Evolutionary conservation across 2,329 filamentous ascomycete genomes (phyloP).

Genomic region (Verticillium zaregamsianum): DNA sequence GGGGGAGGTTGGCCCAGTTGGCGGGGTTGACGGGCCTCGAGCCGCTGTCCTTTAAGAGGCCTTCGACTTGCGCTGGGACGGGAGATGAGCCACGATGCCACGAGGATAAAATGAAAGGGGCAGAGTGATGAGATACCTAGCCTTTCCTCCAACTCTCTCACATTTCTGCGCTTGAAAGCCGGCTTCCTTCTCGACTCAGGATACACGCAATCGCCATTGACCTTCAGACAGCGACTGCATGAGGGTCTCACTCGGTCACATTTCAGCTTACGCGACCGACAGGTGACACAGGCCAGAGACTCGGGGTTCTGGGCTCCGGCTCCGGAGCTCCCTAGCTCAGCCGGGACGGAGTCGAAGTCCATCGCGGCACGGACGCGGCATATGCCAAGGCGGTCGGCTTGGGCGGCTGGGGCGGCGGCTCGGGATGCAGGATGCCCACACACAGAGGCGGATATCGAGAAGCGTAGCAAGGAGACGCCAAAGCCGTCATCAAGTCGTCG

Average conservation of each 20-base stretch:
- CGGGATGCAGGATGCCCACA: neutral
- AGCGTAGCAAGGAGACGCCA: neutral
- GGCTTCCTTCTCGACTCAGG: slow-evolving; percentile 87
- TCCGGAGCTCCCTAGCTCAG: neutral
- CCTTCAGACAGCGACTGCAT: slow-evolving; percentile 73
- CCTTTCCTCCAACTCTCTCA: slow-evolving; percentile 83
- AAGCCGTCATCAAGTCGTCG: neutral
- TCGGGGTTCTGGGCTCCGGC: slow-evolving; percentile 20
- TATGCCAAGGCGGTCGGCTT: neutral
- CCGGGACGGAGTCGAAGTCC: neutral
- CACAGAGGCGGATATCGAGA: neutral
- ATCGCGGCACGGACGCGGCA: neutral
- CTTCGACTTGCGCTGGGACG: slow-evolving; percentile 71
- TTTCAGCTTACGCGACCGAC: slow-evolving; percentile 78
- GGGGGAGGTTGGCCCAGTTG: neutral
- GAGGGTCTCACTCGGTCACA: slow-evolving; percentile 79
- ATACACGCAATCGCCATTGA: slow-evolving; percentile 77
- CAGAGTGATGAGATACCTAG: slow-evolving; percentile 58
- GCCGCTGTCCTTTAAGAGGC: slow-evolving; percentile 63
- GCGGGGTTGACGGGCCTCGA: slow-evolving; percentile 25
- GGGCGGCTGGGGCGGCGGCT: neutral
- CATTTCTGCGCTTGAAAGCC: slow-evolving; percentile 82
- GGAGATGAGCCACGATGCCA: neutral
- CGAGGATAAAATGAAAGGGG: neutral
- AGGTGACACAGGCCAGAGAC: slow-evolving; percentile 75